Percentiles rank a stretch among this genome's conserved stretches.
Evolutionary conservation across 164 flowering plant species (phyloP).

Genomic region (Pachysandra terminalis): DNA sequence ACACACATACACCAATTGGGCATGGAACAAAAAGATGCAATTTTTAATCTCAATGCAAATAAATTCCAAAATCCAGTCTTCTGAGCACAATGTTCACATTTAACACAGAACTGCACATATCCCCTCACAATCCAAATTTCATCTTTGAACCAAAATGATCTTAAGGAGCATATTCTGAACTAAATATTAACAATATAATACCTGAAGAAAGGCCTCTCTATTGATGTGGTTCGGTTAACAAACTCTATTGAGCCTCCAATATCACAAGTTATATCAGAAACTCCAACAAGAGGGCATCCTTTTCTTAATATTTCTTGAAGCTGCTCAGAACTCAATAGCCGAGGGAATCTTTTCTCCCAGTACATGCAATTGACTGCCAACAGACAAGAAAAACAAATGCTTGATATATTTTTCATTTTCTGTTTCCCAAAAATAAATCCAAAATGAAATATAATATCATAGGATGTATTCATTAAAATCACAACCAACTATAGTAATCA

Average conservation of each 20-base stretch:
- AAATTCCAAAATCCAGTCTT: too few species aligned
- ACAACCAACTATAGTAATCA: background rate
- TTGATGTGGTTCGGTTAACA: constrained; percentile 75
- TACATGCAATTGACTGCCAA: constrained; percentile 94
- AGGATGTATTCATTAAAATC: too few species aligned
- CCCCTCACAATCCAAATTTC: too few species aligned
- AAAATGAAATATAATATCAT: background rate
- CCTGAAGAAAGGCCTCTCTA: constrained; percentile 96
- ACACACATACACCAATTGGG: too few species aligned
- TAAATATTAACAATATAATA: constrained; percentile 20
- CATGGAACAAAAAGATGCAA: too few species aligned
- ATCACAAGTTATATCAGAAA: constrained; percentile 94
- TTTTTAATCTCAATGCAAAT: too few species aligned
- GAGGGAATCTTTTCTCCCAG: constrained; percentile 96
- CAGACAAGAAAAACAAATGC: constrained; percentile 7
- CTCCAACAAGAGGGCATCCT: constrained; percentile 80
- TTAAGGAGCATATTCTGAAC: background rate
- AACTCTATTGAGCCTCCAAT: constrained; percentile 93
- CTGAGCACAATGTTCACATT: too few species aligned
- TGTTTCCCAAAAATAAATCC: too few species aligned
- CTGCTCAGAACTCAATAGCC: constrained; percentile 68
- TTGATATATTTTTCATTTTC: background rate
- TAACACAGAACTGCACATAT: too few species aligned
- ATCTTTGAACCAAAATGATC: too few species aligned
- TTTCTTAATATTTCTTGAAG: constrained; percentile 57